Evolutionary conservation across 768 basidiomycete species (phyloP).

Genomic region (Tubosaeta sp.): DNA sequence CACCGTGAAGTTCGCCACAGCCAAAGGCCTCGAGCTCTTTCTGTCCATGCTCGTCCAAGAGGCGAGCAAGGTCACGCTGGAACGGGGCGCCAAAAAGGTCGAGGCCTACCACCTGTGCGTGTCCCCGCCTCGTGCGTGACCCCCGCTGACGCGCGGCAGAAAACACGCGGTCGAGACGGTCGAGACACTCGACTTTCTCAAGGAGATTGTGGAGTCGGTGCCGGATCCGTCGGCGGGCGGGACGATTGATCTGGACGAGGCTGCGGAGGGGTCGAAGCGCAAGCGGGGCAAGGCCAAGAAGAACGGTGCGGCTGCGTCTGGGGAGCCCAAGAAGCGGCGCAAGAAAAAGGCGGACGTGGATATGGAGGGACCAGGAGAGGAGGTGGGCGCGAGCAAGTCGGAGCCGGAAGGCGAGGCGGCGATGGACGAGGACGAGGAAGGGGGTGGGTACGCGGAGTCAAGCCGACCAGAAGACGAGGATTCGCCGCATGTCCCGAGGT

Average conservation of each 20-base stretch:
- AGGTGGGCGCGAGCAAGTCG: conserved; percentile 33
- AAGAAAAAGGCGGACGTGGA: conserved; percentile 43
- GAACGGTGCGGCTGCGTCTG: conserved; percentile 34
- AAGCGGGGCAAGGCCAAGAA: conserved; percentile 54
- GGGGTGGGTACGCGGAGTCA: conserved; percentile 35
- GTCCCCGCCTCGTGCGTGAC: conserved; percentile 20
- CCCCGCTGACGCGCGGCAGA: conserved; percentile 36
- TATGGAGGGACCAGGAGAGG: conserved; percentile 32
- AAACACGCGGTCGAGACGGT: conserved; percentile 90
- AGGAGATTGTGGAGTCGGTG: conserved; percentile 82
- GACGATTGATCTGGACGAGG: conserved; percentile 69
- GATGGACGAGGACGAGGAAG: conserved; percentile 42
- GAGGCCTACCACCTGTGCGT: conserved; percentile 92
- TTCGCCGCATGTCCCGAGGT: conserved; percentile 40
- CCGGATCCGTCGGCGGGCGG: conserved; percentile 86
- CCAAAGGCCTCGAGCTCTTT: conserved; percentile 93
- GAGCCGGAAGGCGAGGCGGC: conserved; percentile 35
- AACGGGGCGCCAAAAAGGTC: conserved; percentile 81
- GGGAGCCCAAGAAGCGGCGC: conserved; percentile 44
- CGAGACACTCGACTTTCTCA: conserved; percentile 90
- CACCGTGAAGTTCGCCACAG: conserved; percentile 40
- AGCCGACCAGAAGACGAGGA: conserved; percentile 40
- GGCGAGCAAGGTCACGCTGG: conserved; percentile 70
- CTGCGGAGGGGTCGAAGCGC: conserved; percentile 49
- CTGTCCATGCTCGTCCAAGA: conserved; percentile 80